Evolutionary conservation across 192 early-diverging fungal species (phyloP).

Genomic region (Coemansia sp.): DNA sequence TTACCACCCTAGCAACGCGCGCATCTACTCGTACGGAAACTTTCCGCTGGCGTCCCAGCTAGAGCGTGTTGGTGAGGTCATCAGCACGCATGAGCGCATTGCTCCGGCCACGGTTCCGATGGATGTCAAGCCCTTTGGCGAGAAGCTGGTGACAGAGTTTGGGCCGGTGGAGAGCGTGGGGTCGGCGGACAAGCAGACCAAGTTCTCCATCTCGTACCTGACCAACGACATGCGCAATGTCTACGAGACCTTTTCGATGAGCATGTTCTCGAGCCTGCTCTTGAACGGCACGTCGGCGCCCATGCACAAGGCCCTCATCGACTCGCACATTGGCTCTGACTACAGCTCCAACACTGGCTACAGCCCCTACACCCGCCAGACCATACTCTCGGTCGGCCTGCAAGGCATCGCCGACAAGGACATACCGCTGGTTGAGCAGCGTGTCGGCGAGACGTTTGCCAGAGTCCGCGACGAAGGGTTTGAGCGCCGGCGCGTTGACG

Average conservation of each 20-base stretch:
- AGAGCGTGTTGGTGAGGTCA: constrained; percentile 63
- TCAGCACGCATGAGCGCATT: constrained; percentile 63
- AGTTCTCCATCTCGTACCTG: constrained; percentile 74
- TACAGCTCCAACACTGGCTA: constrained; percentile 94
- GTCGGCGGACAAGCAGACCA: constrained; percentile 73
- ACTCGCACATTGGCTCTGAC: constrained; percentile 86
- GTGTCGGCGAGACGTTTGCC: constrained; percentile 71
- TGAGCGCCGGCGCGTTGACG: constrained; percentile 75
- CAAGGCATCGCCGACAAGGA: constrained; percentile 80
- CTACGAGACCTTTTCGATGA: constrained; percentile 83
- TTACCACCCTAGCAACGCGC: constrained; percentile 94
- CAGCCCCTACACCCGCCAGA: constrained; percentile 60
- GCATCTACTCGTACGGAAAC: constrained; percentile 90
- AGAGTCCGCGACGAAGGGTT: constrained; percentile 75
- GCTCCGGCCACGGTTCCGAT: constrained; percentile 56
- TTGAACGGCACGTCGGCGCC: constrained; percentile 87
- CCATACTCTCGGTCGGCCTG: constrained; percentile 82
- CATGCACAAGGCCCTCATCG: constrained; percentile 94
- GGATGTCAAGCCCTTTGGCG: constrained; percentile 56
- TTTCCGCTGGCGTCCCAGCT: constrained; percentile 80
- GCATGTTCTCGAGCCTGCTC: constrained; percentile 79
- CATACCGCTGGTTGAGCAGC: constrained; percentile 65
- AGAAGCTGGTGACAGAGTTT: constrained; percentile 45
- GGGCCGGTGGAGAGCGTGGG: constrained; percentile 51
- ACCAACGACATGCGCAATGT: constrained; percentile 79